phyloP scores from a whole-genome alignment of 2,329 filamentous ascomycete species.

The Falciphora oryzae region DNA sequence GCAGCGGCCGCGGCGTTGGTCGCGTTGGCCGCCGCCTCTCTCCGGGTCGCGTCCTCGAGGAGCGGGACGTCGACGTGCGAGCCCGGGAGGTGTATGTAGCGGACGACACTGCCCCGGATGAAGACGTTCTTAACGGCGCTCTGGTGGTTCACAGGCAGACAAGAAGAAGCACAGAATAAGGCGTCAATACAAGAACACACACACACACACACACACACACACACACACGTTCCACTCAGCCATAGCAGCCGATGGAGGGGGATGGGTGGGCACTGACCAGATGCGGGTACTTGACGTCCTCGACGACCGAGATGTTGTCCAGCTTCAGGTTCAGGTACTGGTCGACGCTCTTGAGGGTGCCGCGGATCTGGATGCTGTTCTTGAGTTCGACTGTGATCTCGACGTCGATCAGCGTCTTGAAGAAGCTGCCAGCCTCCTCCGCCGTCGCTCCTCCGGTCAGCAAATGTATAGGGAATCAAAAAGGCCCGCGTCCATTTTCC shows the following conservation, averaged over 20 bases:
- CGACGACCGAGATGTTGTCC: constrained; percentile 87
- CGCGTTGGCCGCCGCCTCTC: constrained; percentile 49
- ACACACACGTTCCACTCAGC: not conserved
- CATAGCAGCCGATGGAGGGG: not conserved
- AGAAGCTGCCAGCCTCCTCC: constrained; percentile 59
- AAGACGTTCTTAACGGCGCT: constrained; percentile 91
- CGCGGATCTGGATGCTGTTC: constrained; percentile 96
- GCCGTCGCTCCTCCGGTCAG: not conserved
- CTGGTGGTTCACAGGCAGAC: constrained; percentile 17
- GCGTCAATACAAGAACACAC: not conserved
- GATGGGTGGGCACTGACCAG: constrained; percentile 47
- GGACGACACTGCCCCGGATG: constrained; percentile 85
- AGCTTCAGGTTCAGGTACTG: constrained; percentile 99
- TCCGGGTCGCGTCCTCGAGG: constrained; percentile 83
- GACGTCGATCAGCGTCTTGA: constrained; percentile 97
- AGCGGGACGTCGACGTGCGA: constrained; percentile 78
- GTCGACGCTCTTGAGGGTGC: constrained; percentile 93
- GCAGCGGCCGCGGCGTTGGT: constrained; percentile 46
- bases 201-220: too few species aligned
- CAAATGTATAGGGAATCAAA: not conserved
- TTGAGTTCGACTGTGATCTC: constrained; percentile 98
- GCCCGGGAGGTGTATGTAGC: constrained; percentile 84
- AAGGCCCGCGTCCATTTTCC: not conserved
- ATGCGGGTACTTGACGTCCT: constrained; percentile 93
- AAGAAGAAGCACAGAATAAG: not conserved